Conservation (phyloP, 306 rosid genomes). For the Albizia julibrissin region DNA sequence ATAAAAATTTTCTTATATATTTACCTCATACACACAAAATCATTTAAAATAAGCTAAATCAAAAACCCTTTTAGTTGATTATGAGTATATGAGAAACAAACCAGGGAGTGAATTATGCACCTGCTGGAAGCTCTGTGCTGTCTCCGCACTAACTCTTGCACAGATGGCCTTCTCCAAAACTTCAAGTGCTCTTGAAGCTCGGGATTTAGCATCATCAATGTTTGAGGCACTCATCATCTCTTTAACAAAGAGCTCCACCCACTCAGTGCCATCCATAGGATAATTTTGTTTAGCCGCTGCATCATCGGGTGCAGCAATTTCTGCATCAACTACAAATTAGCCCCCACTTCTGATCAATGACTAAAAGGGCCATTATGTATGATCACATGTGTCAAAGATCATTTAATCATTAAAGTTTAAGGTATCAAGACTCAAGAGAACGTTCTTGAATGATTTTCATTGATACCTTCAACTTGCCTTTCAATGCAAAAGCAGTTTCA, state of each 20-base stretch:
- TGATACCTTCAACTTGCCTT: neutral
- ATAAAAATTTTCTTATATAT: no score
- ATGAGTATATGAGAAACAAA: neutral
- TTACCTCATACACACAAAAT: no score
- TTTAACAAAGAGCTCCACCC: slow-evolving; percentile 81
- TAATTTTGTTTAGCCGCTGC: slow-evolving; percentile 32
- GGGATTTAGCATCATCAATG: slow-evolving; percentile 79
- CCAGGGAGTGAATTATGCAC: slow-evolving; percentile 27
- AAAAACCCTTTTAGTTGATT: neutral
- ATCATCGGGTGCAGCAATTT: slow-evolving; percentile 42
- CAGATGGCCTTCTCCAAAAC: slow-evolving; percentile 74
- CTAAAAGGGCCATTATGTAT: neutral
- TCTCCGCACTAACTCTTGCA: slow-evolving; percentile 59
- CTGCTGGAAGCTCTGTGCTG: slow-evolving; percentile 58
- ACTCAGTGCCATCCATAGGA: slow-evolving; percentile 67
- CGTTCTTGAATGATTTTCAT: neutral
- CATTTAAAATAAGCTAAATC: no score
- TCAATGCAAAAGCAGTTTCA: neutral
- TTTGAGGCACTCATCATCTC: slow-evolving; percentile 81
- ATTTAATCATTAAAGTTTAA: neutral
- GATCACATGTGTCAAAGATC: neutral
- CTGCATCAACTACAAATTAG: slow-evolving; percentile 43
- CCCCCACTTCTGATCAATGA: neutral
- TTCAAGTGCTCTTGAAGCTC: slow-evolving; percentile 78
- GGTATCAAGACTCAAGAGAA: neutral